Base-by-base conservation (phyloP, 352 stramenopile species). In the Globisporangium ultimum region DNA sequence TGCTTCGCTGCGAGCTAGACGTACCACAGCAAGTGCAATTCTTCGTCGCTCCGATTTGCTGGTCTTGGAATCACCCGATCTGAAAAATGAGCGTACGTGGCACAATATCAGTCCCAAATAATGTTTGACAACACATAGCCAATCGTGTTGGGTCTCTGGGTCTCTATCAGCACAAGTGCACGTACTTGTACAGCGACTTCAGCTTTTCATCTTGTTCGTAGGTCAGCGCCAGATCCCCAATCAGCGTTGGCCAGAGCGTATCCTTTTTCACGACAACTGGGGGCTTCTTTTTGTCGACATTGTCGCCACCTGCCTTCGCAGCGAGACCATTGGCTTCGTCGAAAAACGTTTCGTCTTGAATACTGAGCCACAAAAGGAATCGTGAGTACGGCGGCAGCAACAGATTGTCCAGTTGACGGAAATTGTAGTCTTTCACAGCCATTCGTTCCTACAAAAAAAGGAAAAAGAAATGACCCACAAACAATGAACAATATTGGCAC, bases 151-250 rank as follows among this genome's bases (percentile, higher is more conserved):
- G 24, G 10, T 55, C 18, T 55, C 49, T 12, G 2, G 15, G 20
- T 42, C 2, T n/a, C n/a, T n/a, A n/a, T n/a, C n/a, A n/a, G n/a
- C n/a, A n/a, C 40, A 7, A 38, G 24, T 28, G 9, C 11, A 70
- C 78, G 50, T 71, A 91, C 85, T 92, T 95, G 72, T 95, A 95
- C 8, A 93, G 58, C 5, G 79, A 79, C 66, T 92, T 93, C 55
- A 96, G 78, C 58, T 96, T 96, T 62, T 96, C 87, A 54, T 96
- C 87, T 63, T 96, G 87, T 40, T 96, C 87, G 60, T 96, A 96
- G 3, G 87, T 96, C 21, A 96, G 71, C 17, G 81, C 78, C 12
- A 96, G 68, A 47, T 94, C 87, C 40, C 50, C 67, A 7, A 87
- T 91, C 38, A 96, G 55, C 9, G 84, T 89, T 28, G 82, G 74